Percentiles rank a stretch among this genome's conserved stretches.
Conservation (phyloP, 345 rosid genomes). For the Pugionium cornutum region DNA sequence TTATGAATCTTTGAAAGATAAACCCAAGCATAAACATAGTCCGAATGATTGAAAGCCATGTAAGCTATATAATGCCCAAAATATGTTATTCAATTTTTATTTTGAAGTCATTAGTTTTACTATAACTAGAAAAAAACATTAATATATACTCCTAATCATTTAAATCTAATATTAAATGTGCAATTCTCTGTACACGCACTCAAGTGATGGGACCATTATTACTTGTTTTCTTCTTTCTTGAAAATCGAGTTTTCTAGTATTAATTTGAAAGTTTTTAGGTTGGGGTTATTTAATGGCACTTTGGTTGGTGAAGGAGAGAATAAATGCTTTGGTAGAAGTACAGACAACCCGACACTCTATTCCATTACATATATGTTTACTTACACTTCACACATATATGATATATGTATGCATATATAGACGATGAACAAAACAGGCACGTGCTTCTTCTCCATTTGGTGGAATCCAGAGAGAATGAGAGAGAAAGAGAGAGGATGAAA, state of each 20-base stretch:
- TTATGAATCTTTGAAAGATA: background rate
- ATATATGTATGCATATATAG: slow-evolving; percentile 3
- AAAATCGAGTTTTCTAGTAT: background rate
- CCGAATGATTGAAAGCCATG: slow-evolving; percentile 15
- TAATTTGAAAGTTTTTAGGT: background rate
- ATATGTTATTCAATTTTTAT: background rate
- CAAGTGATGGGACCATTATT: slow-evolving; percentile 34
- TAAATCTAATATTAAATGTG: background rate
- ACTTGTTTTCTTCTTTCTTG: slow-evolving; percentile 9
- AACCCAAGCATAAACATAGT: slow-evolving; percentile 1
- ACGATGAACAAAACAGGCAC: slow-evolving; percentile 33
- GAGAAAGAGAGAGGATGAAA: slow-evolving; percentile 1
- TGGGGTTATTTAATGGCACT: slow-evolving; percentile 9
- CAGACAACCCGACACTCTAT: slow-evolving; percentile 38
- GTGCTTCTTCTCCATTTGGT: slow-evolving; percentile 42
- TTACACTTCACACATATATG: background rate
- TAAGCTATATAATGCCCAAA: background rate
- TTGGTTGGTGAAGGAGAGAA: slow-evolving; percentile 42
- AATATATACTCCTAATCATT: background rate
- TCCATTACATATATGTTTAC: slow-evolving; percentile 20
- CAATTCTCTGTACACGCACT: slow-evolving; percentile 15
- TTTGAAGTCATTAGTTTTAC: background rate
- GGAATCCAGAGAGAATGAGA: slow-evolving; percentile 31
- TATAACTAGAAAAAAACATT: background rate
- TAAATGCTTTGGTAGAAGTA: slow-evolving; percentile 42